Percentiles rank a stretch among this genome's conserved stretches.
phyloP scores from a whole-genome alignment of 2,329 filamentous ascomycete species.

The Diplodia intermedia region DNA sequence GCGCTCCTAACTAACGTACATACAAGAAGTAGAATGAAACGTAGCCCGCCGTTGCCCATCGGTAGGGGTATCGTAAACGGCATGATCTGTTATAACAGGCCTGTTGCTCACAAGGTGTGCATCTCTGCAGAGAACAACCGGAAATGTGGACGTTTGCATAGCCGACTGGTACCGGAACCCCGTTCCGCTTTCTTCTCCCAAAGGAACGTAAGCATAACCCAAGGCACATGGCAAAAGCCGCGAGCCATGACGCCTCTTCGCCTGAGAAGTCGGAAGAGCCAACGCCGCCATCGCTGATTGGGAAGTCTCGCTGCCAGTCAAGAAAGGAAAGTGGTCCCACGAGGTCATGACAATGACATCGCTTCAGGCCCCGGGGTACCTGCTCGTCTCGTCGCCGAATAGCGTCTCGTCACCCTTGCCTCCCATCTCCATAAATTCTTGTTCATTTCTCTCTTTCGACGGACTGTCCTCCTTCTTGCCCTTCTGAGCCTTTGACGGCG shows the following conservation, averaged over 20 bases:
- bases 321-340: conserved; percentile 15
- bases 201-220: neutral
- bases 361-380: conserved; percentile 22
- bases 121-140: neutral
- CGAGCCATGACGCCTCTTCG: conserved; percentile 7
- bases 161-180: neutral
- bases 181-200: neutral
- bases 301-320: conserved; percentile 9
- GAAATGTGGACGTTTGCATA: neutral
- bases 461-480: conserved; percentile 67
- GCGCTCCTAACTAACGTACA: conserved; percentile 12
- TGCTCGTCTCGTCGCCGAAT: conserved; percentile 66
- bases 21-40: conserved; percentile 15
- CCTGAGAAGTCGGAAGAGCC: conserved; percentile 1
- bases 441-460: conserved; percentile 68
- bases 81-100: neutral
- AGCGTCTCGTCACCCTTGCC: conserved; percentile 83
- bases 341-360: conserved; percentile 3
- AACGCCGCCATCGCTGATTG: neutral
- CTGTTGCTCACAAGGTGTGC: neutral
- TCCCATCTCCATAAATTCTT: conserved; percentile 84
- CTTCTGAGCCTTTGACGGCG: conserved; percentile 3
- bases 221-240: conserved; percentile 6
- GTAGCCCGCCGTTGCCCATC: conserved; percentile 6
- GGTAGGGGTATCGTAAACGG: conserved; percentile 1